Conservation (phyloP, 208 protist species). For the Angomonas deanei region DNA sequence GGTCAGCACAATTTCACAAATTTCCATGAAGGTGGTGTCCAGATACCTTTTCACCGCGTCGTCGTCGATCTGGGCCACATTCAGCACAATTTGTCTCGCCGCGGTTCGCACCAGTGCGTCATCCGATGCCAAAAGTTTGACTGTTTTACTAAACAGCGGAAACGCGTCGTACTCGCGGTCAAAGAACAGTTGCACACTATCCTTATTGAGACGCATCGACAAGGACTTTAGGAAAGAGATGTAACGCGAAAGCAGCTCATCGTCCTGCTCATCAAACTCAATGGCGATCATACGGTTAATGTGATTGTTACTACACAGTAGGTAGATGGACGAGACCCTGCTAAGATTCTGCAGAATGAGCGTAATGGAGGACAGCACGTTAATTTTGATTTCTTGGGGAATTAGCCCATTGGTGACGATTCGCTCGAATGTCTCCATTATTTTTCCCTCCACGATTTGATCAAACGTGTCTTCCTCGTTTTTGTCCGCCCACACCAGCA, state of each 20-base stretch:
- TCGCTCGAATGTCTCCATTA: slow-evolving; percentile 66
- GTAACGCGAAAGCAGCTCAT: slow-evolving; percentile 77
- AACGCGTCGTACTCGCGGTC: slow-evolving; percentile 45
- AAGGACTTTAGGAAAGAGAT: slow-evolving; percentile 83
- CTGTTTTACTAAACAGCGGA: slow-evolving; percentile 64
- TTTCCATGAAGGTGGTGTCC: slow-evolving; percentile 23
- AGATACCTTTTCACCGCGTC: slow-evolving; percentile 42
- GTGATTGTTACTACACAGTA: slow-evolving; percentile 84
- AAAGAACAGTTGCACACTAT: slow-evolving; percentile 85
- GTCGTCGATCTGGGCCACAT: slow-evolving; percentile 52
- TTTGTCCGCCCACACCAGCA: slow-evolving; percentile 82
- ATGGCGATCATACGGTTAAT: slow-evolving; percentile 84
- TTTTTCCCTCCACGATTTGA: slow-evolving; percentile 45
- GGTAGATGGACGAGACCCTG: slow-evolving; percentile 55
- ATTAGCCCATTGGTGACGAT: slow-evolving; percentile 58
- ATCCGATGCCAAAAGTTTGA: slow-evolving; percentile 36
- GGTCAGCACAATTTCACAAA: slow-evolving; percentile 28
- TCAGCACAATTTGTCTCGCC: slow-evolving; percentile 78
- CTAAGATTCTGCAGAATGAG: slow-evolving; percentile 78
- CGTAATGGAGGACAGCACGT: slow-evolving; percentile 63
- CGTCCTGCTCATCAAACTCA: slow-evolving; percentile 64
- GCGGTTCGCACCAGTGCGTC: slow-evolving; percentile 79
- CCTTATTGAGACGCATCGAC: slow-evolving; percentile 65
- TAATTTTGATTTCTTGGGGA: slow-evolving; percentile 46
- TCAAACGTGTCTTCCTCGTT: slow-evolving; percentile 61